phyloP scores from a whole-genome alignment of 495 filamentous ascomycete genomes.

The Aspergillus mulundensis region DNA sequence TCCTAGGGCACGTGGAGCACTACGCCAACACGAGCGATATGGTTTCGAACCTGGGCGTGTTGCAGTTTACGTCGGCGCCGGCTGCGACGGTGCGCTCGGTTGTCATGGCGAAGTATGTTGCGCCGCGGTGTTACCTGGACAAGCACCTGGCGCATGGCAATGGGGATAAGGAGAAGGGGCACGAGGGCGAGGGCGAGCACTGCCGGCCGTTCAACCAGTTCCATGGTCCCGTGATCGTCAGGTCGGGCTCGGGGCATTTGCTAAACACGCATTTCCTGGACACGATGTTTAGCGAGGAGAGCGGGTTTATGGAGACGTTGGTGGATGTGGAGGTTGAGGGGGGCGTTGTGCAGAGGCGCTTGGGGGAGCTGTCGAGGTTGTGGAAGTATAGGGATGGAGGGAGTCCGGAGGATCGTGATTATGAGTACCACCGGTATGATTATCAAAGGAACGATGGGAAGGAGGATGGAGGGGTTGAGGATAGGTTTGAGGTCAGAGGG shows the following conservation, averaged over 20 bases:
- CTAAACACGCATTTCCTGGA: constrained; percentile 71
- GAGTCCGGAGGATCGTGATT: constrained; percentile 30
- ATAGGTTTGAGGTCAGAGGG: too few species aligned
- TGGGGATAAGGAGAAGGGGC: too few species aligned
- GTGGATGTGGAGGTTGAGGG: constrained; percentile 1
- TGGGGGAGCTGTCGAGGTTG: constrained; percentile 63
- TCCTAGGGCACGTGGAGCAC: constrained; percentile 68
- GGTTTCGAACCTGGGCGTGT: constrained; percentile 65
- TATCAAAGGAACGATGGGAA: too few species aligned
- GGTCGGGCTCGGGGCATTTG: constrained; percentile 59
- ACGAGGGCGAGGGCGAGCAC: too few species aligned
- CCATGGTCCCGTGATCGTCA: constrained; percentile 63
- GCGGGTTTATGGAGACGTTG: constrained; percentile 9
- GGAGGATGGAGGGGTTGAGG: too few species aligned
- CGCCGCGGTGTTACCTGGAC: too few species aligned
- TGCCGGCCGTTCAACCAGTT: constrained; percentile 28
- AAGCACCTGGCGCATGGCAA: too few species aligned
- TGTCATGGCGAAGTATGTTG: too few species aligned
- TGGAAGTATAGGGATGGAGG: constrained; percentile 67
- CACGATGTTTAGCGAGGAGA: constrained; percentile 53
- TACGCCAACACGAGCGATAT: constrained; percentile 73
- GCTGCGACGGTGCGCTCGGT: too few species aligned
- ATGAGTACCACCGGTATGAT: too few species aligned
- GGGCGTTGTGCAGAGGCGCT: constrained; percentile 33
- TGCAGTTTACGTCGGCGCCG: constrained; percentile 51